Evolutionary conservation across 352 stramenopile species (phyloP).

Genomic region (Halophytophthora polymorphica): DNA sequence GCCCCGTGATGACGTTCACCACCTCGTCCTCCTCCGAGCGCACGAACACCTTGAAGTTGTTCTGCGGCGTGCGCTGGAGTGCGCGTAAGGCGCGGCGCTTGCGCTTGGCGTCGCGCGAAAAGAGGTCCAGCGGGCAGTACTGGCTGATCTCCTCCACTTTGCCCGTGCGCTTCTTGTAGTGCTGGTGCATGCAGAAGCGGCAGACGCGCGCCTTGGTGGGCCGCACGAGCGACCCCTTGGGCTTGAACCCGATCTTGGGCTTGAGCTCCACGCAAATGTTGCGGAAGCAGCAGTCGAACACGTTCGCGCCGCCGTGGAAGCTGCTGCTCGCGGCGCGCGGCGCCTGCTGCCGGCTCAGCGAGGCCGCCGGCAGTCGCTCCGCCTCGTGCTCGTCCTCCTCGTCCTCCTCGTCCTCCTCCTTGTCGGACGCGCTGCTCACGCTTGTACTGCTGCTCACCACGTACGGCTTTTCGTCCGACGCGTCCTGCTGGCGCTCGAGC

Average conservation of each 20-base stretch:
- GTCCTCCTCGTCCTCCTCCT: constrained; percentile 30
- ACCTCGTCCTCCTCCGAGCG: constrained; percentile 74
- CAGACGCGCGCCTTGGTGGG: constrained; percentile 62
- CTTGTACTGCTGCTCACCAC: constrained; percentile 27
- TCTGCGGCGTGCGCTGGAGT: constrained; percentile 81
- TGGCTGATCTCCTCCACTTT: constrained; percentile 82
- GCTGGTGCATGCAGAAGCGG: constrained; percentile 89
- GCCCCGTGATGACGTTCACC: constrained; percentile 72
- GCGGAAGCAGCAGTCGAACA: constrained; percentile 84
- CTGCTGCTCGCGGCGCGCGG: constrained; percentile 28
- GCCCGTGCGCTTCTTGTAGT: constrained; percentile 69
- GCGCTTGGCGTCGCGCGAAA: constrained; percentile 56
- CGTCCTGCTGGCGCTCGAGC: background rate
- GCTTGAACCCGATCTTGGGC: constrained; percentile 83
- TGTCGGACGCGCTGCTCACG: constrained; percentile 26
- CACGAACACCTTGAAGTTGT: constrained; percentile 90
- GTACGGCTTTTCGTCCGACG: constrained; percentile 21
- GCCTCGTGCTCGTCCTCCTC: constrained; percentile 17
- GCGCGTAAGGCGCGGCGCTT: constrained; percentile 59
- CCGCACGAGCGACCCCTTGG: constrained; percentile 48
- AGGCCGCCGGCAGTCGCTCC: constrained; percentile 11
- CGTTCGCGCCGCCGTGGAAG: constrained; percentile 42
- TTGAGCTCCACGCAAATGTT: constrained; percentile 89
- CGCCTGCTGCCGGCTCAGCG: constrained; percentile 9
- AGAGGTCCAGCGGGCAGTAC: constrained; percentile 84